phyloP scores from a whole-genome alignment of 1,284 basidiomycete species.

The Heterobasidion parviporum region DNA sequence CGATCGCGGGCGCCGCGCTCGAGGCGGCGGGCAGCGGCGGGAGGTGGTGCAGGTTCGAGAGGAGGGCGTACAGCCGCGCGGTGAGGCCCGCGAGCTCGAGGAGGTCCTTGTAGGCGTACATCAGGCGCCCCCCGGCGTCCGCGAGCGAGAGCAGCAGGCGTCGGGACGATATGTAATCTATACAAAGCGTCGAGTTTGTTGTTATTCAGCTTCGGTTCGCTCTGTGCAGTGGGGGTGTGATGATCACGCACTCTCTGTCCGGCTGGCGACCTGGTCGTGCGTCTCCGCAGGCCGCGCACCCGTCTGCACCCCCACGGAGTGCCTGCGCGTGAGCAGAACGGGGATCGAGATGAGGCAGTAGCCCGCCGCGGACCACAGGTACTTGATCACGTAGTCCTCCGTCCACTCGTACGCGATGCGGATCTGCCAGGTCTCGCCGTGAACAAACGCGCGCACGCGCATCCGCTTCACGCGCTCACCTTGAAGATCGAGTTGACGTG shows the following conservation, averaged over 20 bases:
- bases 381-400: conserved; percentile 92
- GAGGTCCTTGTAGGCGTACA: conserved; percentile 90
- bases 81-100: conserved; percentile 92
- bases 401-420: conserved; percentile 85
- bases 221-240: too few species aligned
- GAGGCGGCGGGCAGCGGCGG: conserved; percentile 33
- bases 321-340: conserved; percentile 54
- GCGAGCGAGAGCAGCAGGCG: conserved; percentile 87
- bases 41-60: conserved; percentile 80
- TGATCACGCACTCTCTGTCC: conserved; percentile 52
- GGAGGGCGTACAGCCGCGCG: conserved; percentile 80
- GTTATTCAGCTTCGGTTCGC: too few species aligned
- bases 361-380: conserved; percentile 87
- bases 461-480: conserved; percentile 19
- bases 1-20: conserved; percentile 32
- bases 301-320: conserved; percentile 34
- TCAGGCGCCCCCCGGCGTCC: conserved; percentile 88
- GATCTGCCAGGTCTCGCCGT: conserved; percentile 34
- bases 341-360: conserved; percentile 88
- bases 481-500: conserved; percentile 94
- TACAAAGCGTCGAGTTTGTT: not conserved
- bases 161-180: conserved; percentile 95
- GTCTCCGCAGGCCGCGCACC: conserved; percentile 21
- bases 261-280: conserved; percentile 36
- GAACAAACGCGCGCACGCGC: too few species aligned